Conservation (phyloP, 768 basidiomycete genomes). For the Lentinula edodes region DNA sequence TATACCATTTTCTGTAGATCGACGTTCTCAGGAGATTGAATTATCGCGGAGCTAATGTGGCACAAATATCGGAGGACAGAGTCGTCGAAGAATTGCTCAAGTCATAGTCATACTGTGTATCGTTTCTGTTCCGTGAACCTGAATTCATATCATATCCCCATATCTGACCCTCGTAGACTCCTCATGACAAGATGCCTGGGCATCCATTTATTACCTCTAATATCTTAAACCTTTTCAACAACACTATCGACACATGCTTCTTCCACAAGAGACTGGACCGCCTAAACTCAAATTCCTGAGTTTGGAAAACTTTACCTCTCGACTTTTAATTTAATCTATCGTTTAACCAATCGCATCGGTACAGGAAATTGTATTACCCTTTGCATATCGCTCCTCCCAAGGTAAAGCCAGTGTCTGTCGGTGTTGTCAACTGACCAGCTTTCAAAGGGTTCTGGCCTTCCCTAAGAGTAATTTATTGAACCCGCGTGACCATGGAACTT, state of each 20-base stretch:
- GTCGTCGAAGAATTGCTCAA: slow-evolving; percentile 85
- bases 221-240: no score
- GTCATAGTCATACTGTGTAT: slow-evolving; percentile 15
- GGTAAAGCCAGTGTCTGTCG: neutral
- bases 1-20: slow-evolving; percentile 42
- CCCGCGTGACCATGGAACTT: neutral
- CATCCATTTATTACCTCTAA: neutral
- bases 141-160: neutral
- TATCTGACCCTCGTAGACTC: neutral
- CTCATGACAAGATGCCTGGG: neutral
- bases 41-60: slow-evolving; percentile 78
- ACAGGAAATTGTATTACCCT: no score
- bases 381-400: no score
- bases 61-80: slow-evolving; percentile 76
- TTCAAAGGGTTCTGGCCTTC: neutral
- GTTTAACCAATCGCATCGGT: no score
- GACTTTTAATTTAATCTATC: no score
- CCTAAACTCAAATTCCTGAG: no score
- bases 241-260: no score
- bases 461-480: neutral
- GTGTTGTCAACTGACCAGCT: neutral
- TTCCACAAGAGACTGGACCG: no score
- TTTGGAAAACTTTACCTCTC: no score
- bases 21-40: slow-evolving; percentile 85
- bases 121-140: neutral